These are phyloP conservation scores for Scedosporium apiospermum DNA, from an alignment of 2,329 filamentous ascomycete genomes.

Conservation along the genomic window DNA sequence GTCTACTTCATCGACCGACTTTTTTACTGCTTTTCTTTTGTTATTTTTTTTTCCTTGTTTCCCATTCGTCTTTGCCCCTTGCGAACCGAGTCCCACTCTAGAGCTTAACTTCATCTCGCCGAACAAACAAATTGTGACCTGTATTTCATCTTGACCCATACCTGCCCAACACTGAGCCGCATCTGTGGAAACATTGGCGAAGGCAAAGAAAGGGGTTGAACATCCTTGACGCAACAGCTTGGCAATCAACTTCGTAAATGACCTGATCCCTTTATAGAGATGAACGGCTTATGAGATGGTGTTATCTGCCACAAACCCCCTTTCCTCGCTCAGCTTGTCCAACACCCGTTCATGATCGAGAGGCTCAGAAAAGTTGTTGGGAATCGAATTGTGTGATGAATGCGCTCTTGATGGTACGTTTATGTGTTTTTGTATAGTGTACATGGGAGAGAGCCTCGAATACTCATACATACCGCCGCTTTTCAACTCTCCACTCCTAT, in stretches of 20 bases:
- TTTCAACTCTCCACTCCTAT: not conserved
- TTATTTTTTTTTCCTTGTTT: not conserved
- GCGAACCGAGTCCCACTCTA: not conserved
- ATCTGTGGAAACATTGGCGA: not conserved
- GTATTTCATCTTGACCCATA: not conserved
- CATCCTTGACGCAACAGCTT: too few relatives aligned
- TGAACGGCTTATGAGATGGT: too few relatives aligned
- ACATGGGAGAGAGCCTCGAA: not conserved
- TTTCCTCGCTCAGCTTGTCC: too few relatives aligned
- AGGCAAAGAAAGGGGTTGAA: too few relatives aligned
- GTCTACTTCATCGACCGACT: not conserved
- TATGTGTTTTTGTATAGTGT: not conserved
- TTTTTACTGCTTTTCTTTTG: not conserved
- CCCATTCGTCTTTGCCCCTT: not conserved
- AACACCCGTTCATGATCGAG: too few relatives aligned
- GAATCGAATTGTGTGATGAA: not conserved
- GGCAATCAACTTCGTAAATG: too few relatives aligned
- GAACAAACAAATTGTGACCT: not conserved
- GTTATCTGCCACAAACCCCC: too few relatives aligned
- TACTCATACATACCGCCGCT: slow-evolving; percentile 3
- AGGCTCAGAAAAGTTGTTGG: not conserved
- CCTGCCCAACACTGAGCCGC: not conserved
- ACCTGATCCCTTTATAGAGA: too few relatives aligned
- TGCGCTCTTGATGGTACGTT: not conserved
- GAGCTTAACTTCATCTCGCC: not conserved